Evolutionary conservation across 192 early-diverging fungal genomes (phyloP).

Genomic region (Coemansia sp.): DNA sequence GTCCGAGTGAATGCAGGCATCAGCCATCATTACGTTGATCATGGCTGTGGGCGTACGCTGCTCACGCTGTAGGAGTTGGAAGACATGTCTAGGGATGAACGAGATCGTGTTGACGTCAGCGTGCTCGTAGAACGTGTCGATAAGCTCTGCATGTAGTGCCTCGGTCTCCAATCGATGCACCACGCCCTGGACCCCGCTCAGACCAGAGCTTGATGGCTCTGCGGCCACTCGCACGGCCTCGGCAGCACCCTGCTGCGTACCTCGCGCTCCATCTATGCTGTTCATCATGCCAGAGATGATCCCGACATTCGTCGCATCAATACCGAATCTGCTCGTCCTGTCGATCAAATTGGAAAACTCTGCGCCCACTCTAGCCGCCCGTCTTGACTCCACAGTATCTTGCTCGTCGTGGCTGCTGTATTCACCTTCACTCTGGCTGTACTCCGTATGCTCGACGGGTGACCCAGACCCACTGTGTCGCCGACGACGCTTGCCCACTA

Average conservation of each 20-base stretch:
- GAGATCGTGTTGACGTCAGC: conserved; percentile 43
- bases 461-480: not conserved
- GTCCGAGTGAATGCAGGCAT: conserved; percentile 38
- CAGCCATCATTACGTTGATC: conserved; percentile 49
- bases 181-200: not conserved
- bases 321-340: conserved; percentile 36
- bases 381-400: not conserved
- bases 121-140: conserved; percentile 49
- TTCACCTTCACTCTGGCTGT: conserved; percentile 11
- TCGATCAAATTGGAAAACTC: conserved; percentile 32
- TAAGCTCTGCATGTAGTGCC: conserved; percentile 26
- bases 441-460: conserved; percentile 7
- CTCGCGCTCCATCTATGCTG: conserved; percentile 12
- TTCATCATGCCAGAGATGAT: conserved; percentile 35
- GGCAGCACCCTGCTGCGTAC: not conserved
- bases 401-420: not conserved
- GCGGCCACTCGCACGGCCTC: conserved; percentile 15
- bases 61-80: conserved; percentile 26
- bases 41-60: conserved; percentile 33
- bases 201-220: not conserved
- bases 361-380: not conserved
- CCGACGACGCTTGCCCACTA: conserved; percentile 15
- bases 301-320: conserved; percentile 35
- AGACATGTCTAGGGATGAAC: conserved; percentile 46
- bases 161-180: conserved; percentile 9